Base-by-base conservation (phyloP, 176 grass and related monocot species). In the Lolium multiflorum region DNA sequence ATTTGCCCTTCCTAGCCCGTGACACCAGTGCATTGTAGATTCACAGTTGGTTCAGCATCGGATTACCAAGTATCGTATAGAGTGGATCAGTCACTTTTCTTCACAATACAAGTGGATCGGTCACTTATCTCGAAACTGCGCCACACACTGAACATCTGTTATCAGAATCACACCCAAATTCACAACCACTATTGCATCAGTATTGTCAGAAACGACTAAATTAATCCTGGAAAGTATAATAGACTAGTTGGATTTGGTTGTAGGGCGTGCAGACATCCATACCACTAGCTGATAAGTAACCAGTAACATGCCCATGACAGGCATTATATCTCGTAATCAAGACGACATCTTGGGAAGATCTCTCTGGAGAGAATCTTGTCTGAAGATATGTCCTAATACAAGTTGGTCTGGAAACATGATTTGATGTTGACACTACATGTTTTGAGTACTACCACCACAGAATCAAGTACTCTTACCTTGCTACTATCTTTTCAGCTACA, bases 361-460 rank as follows among this genome's bases (percentile, higher is more conserved):
- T 89, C 73, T 82, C 14, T 21, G 55, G 70, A 46, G 47, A 65
- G 79, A 82, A 82, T 82, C 71, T 82, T 69, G 22, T 21, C 58
- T 77, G 60, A 58, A 82, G 71, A 88, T 77, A 52, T 77, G 71
- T 38, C 71, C 61, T 77, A 21, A 52, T 70, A 48, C 24, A 25
- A 82, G 12, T 51, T 63, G 77, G 64, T 67, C 54, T 82, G 28
- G 13, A 63, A 75, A 24, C 65, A 87, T 38, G 67, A 87, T 79
- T 90, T 90, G 79, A 63, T 65, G 57, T 83, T 69, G 50, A 76
- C 31, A 76, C 52, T 84, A 31, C 69, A 81, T 81, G 63, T 71
- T 64, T 84, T 71, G 8, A 54, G 12, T 38, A 79, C 21, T 57
- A 24, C 57, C 9, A 28, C 37, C 9, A 28, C 37, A 80, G 21